phyloP scores from a whole-genome alignment of 495 filamentous ascomycete species.

The Aspergillus ostianus region DNA sequence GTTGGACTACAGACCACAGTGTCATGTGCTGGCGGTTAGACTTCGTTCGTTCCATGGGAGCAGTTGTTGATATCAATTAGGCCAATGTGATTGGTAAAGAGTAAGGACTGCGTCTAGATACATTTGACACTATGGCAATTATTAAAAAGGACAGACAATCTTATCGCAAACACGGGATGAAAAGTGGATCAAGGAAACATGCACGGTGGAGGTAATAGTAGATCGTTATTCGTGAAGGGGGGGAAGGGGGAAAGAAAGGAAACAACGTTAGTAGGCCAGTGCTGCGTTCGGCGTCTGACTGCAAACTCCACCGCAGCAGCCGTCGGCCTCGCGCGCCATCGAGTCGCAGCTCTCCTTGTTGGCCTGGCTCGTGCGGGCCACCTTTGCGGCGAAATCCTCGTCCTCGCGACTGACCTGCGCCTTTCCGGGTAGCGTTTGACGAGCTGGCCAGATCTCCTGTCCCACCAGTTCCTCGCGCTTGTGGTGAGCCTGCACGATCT shows the following conservation, averaged over 20 bases:
- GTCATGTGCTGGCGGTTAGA: background rate
- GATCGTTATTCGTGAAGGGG: background rate
- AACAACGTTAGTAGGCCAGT: background rate
- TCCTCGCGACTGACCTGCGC: constrained; percentile 35
- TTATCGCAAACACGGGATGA: background rate
- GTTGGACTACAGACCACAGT: background rate
- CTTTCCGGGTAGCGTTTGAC: constrained; percentile 32
- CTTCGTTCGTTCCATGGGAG: background rate
- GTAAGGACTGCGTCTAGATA: background rate
- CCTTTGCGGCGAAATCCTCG: constrained; percentile 37
- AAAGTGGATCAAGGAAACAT: background rate
- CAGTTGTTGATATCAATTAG: background rate
- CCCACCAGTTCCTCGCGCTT: constrained; percentile 38
- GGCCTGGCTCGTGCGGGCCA: constrained; percentile 18
- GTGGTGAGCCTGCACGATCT: constrained; percentile 38
- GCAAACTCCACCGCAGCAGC: constrained; percentile 25
- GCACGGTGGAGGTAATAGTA: background rate
- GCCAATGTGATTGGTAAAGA: background rate
- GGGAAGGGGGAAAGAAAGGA: background rate
- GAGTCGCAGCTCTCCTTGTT: background rate
- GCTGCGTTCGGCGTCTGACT: constrained; percentile 11
- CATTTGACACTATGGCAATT: background rate
- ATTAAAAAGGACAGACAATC: background rate
- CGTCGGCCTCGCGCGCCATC: constrained; percentile 6
- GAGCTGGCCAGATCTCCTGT: constrained; percentile 50